Conservation (phyloP, 2,329 filamentous ascomycete species). For the Colletotrichum sp. region DNA sequence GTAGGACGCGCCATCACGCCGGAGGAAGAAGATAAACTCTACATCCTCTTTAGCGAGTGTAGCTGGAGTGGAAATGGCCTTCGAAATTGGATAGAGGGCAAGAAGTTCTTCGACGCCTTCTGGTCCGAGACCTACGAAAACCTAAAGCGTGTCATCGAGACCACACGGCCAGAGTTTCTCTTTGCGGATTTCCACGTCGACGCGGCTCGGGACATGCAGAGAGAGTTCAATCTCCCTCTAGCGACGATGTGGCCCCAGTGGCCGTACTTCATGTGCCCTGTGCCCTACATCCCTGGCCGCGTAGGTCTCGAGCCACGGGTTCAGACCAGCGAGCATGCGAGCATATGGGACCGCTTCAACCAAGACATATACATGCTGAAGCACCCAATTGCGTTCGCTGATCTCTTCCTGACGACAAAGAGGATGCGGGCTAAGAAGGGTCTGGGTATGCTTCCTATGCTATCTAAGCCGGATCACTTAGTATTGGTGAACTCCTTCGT, state of each 20-base stretch:
- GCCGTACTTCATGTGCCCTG: slow-evolving; percentile 41
- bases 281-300: slow-evolving; percentile 44
- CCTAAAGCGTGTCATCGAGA: slow-evolving; percentile 26
- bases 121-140: slow-evolving; percentile 36
- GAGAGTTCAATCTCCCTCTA: slow-evolving; percentile 41
- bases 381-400: background rate
- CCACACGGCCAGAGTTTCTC: slow-evolving; percentile 38
- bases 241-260: slow-evolving; percentile 46
- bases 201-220: slow-evolving; percentile 42
- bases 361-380: background rate
- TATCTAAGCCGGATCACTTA: slow-evolving; percentile 43
- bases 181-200: slow-evolving; percentile 48
- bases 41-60: background rate
- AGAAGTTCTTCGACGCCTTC: slow-evolving; percentile 38
- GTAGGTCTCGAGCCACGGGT: slow-evolving; percentile 43
- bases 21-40: background rate
- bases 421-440: slow-evolving; percentile 33
- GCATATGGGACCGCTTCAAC: slow-evolving; percentile 38
- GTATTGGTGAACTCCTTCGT: slow-evolving; percentile 49
- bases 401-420: slow-evolving; percentile 18
- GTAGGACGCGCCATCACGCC: background rate
- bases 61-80: slow-evolving; percentile 34
- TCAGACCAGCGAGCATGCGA: slow-evolving; percentile 42
- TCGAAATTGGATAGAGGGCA: background rate
- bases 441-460: slow-evolving; percentile 36